phyloP scores from a whole-genome alignment of 495 filamentous ascomycete genomes.

The Tuber borchii region DNA sequence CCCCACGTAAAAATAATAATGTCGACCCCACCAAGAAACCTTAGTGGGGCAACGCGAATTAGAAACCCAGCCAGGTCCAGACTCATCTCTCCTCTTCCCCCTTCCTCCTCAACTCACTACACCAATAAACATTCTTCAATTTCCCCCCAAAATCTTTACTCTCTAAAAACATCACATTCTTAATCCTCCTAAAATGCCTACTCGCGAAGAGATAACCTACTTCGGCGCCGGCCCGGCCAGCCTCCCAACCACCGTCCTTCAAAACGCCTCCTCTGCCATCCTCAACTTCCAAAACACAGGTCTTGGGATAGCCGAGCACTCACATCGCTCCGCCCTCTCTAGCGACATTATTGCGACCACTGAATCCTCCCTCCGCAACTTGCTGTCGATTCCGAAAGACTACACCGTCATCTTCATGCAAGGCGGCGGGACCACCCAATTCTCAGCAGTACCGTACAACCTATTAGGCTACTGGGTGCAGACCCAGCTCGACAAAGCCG shows the following conservation, averaged over 20 bases:
- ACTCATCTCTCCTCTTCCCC: background rate
- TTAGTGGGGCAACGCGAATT: background rate
- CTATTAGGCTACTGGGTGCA: slow-evolving; percentile 75
- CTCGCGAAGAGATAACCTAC: slow-evolving; percentile 61
- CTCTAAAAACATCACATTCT: background rate
- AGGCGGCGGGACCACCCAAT: slow-evolving; percentile 54
- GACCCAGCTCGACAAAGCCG: slow-evolving; percentile 47
- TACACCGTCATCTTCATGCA: slow-evolving; percentile 40
- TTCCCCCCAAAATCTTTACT: background rate
- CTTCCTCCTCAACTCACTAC: too few relatives aligned
- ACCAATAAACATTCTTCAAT: background rate
- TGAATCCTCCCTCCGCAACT: slow-evolving; percentile 25
- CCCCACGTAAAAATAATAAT: background rate
- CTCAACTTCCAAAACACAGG: slow-evolving; percentile 77
- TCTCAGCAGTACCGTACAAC: slow-evolving; percentile 40
- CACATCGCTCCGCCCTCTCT: slow-evolving; percentile 76
- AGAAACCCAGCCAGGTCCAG: background rate
- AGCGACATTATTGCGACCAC: slow-evolving; percentile 50
- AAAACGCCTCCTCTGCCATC: slow-evolving; percentile 64
- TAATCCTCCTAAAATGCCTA: slow-evolving; percentile 46
- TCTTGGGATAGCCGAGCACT: slow-evolving; percentile 76
- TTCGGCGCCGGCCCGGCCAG: slow-evolving; percentile 83
- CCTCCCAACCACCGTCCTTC: slow-evolving; percentile 70
- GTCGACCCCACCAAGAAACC: background rate
- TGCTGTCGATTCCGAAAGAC: slow-evolving; percentile 41